Evolutionary conservation across 495 filamentous ascomycete species (phyloP).

Genomic region (Parmelia sp.): DNA sequence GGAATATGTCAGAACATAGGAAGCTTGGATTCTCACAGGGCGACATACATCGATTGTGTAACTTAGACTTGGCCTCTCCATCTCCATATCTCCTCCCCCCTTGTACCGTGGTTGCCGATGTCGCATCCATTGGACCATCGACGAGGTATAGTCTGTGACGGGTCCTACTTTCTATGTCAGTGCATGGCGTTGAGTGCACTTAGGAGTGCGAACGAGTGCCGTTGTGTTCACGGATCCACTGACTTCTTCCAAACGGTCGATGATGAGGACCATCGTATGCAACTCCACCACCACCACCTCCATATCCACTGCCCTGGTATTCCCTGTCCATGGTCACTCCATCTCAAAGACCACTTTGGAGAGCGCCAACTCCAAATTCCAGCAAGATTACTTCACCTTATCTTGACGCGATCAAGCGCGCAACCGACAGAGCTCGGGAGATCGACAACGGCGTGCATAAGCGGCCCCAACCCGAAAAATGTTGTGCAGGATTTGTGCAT

Average conservation of each 20-base stretch:
- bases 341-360: background rate
- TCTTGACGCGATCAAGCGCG: constrained; percentile 1
- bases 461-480: background rate
- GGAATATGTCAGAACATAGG: background rate
- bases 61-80: constrained; percentile 76
- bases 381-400: no score
- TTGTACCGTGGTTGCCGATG: constrained; percentile 71
- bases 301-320: constrained; percentile 24
- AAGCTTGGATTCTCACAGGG: constrained; percentile 17
- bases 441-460: background rate
- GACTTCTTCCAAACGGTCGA: constrained; percentile 25
- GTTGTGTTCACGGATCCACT: constrained; percentile 7
- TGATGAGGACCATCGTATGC: constrained; percentile 26
- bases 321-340: constrained; percentile 31
- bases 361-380: no score
- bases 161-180: constrained; percentile 48
- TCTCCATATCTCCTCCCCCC: constrained; percentile 58
- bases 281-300: constrained; percentile 23
- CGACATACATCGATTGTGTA: constrained; percentile 80
- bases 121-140: constrained; percentile 88
- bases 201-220: background rate
- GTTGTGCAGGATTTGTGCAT: background rate
- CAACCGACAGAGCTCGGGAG: background rate
- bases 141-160: constrained; percentile 93
- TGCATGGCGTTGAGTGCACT: background rate